Conservation (phyloP, 2,329 filamentous ascomycete genomes). For the Pseudogymnoascus sp. region DNA sequence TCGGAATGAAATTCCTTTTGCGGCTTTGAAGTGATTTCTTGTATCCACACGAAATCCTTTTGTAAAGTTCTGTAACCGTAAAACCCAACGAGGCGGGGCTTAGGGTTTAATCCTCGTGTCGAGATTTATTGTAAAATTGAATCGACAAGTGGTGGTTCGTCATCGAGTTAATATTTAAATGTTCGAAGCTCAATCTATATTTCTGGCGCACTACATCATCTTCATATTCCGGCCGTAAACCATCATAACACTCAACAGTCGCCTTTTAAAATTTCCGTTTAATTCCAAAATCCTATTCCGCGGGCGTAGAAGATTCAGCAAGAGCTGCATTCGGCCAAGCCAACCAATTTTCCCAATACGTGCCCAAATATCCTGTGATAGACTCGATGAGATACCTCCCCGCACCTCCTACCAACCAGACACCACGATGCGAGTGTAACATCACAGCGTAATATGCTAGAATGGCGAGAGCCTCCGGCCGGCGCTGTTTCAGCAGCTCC, state of each 20-base stretch:
- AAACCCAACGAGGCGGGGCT: no score
- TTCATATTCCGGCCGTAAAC: not conserved
- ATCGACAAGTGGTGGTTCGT: not conserved
- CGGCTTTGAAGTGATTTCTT: no score
- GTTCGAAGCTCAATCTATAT: not conserved
- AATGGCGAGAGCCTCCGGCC: conserved; percentile 31
- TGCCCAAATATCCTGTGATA: conserved; percentile 18
- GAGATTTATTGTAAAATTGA: not conserved
- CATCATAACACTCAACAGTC: not conserved
- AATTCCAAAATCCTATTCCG: not conserved
- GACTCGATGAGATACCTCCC: conserved; percentile 21
- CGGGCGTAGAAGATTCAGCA: not conserved
- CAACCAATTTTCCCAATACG: conserved; percentile 18
- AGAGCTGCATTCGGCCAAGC: not conserved
- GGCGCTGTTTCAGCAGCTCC: conserved; percentile 24
- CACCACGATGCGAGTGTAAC: conserved; percentile 23
- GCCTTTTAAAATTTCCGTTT: not conserved
- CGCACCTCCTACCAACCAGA: conserved; percentile 23
- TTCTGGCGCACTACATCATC: not conserved
- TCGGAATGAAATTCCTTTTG: no score
- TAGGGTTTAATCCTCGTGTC: not conserved
- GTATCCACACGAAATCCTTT: no score
- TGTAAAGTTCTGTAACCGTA: no score
- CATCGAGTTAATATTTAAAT: not conserved
- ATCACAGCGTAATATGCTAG: conserved; percentile 32